phyloP scores from a whole-genome alignment of 2,329 filamentous ascomycete genomes.

The Ceratocystis huliohia region DNA sequence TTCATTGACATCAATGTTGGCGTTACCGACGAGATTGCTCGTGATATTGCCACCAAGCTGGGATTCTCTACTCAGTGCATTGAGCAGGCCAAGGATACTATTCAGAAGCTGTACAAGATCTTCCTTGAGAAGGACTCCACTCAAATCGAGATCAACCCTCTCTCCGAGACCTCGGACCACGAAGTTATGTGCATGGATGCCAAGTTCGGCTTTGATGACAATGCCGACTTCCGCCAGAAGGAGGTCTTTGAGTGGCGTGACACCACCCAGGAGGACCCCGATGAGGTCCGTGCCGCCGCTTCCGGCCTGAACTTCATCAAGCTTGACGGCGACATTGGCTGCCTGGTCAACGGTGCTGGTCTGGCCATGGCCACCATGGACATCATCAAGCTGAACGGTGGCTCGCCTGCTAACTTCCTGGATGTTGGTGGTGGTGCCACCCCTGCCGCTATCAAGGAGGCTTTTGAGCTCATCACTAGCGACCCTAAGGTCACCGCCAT shows the following conservation, averaged over 20 bases:
- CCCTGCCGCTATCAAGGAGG: slow-evolving; percentile 88
- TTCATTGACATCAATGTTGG: slow-evolving; percentile 87
- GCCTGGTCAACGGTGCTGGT: slow-evolving; percentile 96
- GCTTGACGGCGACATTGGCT: slow-evolving; percentile 97
- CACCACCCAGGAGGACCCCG: slow-evolving; percentile 85
- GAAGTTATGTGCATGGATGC: slow-evolving; percentile 98
- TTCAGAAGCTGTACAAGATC: slow-evolving; percentile 98
- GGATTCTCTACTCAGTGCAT: slow-evolving; percentile 98
- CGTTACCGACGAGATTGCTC: slow-evolving; percentile 90
- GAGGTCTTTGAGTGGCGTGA: slow-evolving; percentile 92
- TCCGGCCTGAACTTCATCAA: slow-evolving; percentile 99
- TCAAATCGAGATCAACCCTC: slow-evolving; percentile 98
- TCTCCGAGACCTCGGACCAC: slow-evolving; percentile 96
- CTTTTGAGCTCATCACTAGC: slow-evolving; percentile 96
- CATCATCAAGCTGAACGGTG: slow-evolving; percentile 99
- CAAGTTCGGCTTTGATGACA: slow-evolving; percentile 98
- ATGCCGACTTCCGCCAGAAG: slow-evolving; percentile 96
- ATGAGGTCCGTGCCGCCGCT: slow-evolving; percentile 93
- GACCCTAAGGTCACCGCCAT: slow-evolving; percentile 97
- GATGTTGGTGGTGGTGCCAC: slow-evolving; percentile 97
- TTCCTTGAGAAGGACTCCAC: slow-evolving; percentile 98
- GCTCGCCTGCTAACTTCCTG: slow-evolving; percentile 92
- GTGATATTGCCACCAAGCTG: slow-evolving; percentile 76
- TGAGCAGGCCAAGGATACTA: slow-evolving; percentile 86
- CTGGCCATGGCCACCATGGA: slow-evolving; percentile 99